Percentiles rank a stretch among this genome's conserved stretches.
Conservation (phyloP, 2,329 filamentous ascomycete genomes). For the Ophiosphaerella korrae region DNA sequence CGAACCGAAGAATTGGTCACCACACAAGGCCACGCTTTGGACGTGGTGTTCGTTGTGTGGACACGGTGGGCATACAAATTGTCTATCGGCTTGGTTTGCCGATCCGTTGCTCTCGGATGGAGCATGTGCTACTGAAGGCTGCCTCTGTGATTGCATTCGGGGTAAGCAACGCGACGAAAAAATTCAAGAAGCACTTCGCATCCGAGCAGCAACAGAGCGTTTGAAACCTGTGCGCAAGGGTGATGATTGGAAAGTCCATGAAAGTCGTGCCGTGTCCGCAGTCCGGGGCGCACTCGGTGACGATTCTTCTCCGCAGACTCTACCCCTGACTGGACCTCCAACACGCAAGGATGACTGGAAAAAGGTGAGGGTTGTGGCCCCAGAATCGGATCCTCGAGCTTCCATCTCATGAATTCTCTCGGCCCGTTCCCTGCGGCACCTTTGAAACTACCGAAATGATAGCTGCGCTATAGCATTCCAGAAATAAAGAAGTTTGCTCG, state of each 20-base stretch:
- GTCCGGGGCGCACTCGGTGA: constrained; percentile 43
- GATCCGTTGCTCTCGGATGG: constrained; percentile 55
- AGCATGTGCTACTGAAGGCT: constrained; percentile 63
- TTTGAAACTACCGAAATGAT: constrained; percentile 11
- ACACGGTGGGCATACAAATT: constrained; percentile 64
- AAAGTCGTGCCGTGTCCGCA: constrained; percentile 51
- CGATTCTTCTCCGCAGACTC: constrained; percentile 14
- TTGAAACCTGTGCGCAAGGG: constrained; percentile 43
- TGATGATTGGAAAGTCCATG: constrained; percentile 50
- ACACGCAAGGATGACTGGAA: constrained; percentile 30
- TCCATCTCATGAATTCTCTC: neutral
- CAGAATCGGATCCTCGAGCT: constrained; percentile 5
- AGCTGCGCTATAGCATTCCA: neutral
- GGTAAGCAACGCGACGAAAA: constrained; percentile 49
- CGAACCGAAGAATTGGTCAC: constrained; percentile 26
- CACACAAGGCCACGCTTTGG: constrained; percentile 51
- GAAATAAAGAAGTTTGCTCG: neutral
- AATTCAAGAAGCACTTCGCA: constrained; percentile 32
- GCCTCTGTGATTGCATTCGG: constrained; percentile 63
- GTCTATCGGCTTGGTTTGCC: constrained; percentile 62
- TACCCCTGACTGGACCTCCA: constrained; percentile 12
- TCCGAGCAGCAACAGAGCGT: constrained; percentile 43
- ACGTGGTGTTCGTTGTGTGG: constrained; percentile 65
- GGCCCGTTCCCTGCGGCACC: constrained; percentile 12
- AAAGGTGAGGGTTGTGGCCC: constrained; percentile 38